phyloP scores from a whole-genome alignment of 2,329 filamentous ascomycete species.

The Aaosphaeria arxii region DNA sequence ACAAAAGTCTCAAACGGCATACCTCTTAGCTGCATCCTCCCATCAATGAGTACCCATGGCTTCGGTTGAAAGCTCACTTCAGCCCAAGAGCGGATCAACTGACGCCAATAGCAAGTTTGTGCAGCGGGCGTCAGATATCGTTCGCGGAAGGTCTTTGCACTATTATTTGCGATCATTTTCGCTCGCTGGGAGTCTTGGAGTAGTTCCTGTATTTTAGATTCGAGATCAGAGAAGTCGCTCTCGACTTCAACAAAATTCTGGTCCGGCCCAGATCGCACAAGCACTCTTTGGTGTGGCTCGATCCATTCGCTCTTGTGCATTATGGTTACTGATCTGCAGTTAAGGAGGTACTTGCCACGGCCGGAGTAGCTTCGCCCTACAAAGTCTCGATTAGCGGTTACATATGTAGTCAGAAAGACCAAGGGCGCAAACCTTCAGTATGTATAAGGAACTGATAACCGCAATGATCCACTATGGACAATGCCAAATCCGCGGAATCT shows the following conservation, averaged over 20 bases:
- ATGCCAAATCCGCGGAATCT: conserved; percentile 5
- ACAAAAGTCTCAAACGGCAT: conserved; percentile 32
- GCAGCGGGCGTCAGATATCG: conserved; percentile 31
- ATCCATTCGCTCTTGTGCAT: conserved; percentile 35
- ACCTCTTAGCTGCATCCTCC: conserved; percentile 18
- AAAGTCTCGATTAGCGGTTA: conserved; percentile 9
- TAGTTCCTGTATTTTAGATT: conserved; percentile 25
- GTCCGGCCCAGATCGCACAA: conserved; percentile 22
- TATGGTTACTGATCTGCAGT: conserved; percentile 42
- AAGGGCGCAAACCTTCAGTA: conserved; percentile 44
- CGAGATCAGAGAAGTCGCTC: conserved; percentile 32
- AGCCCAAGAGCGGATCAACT: conserved; percentile 19
- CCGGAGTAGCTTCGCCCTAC: conserved; percentile 48
- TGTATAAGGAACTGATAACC: conserved; percentile 55
- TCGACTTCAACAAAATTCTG: conserved; percentile 36
- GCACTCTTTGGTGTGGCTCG: conserved; percentile 32
- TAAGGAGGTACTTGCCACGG: conserved; percentile 52
- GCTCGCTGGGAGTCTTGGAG: conserved; percentile 29
- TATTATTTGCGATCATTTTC: conserved; percentile 32
- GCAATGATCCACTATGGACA: conserved; percentile 46
- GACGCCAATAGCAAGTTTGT: conserved; percentile 32
- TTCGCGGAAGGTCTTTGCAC: conserved; percentile 25
- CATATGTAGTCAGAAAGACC: not conserved
- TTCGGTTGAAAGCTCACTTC: conserved; percentile 26
- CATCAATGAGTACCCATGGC: conserved; percentile 19